Percentiles rank a stretch among this genome's conserved stretches.
Conservation (phyloP, 495 filamentous ascomycete species). For the Talaromyces trachyspermus region DNA sequence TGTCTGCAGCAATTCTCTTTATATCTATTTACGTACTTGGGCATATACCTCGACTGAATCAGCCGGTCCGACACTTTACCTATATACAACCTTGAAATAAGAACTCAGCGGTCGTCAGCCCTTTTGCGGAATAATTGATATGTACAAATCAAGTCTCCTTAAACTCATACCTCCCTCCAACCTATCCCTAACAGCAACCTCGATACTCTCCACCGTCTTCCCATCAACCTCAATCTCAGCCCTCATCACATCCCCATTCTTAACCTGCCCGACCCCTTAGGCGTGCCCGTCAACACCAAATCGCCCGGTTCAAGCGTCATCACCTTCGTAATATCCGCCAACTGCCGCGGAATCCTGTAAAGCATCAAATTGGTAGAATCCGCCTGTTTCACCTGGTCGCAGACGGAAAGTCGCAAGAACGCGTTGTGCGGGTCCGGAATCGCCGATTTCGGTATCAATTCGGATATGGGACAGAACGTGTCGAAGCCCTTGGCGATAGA, state of each 20-base stretch:
- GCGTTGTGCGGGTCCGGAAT: slow-evolving; percentile 85
- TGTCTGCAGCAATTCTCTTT: too few species aligned
- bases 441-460: slow-evolving; percentile 64
- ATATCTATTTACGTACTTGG: too few species aligned
- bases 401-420: slow-evolving; percentile 76
- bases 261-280: slow-evolving; percentile 86
- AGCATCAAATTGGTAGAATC: slow-evolving; percentile 90
- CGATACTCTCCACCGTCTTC: slow-evolving; percentile 75
- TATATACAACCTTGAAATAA: not conserved
- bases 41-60: too few species aligned
- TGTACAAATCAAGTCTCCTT: slow-evolving; percentile 32
- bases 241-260: slow-evolving; percentile 80
- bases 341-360: slow-evolving; percentile 74
- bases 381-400: slow-evolving; percentile 63
- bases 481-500: slow-evolving; percentile 94
- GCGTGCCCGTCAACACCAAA: slow-evolving; percentile 88
- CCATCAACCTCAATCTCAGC: slow-evolving; percentile 77
- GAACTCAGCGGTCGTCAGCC: too few species aligned
- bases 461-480: slow-evolving; percentile 82
- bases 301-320: slow-evolving; percentile 91
- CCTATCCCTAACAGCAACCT: slow-evolving; percentile 72
- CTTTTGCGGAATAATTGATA: not conserved
- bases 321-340: slow-evolving; percentile 87
- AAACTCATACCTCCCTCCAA: slow-evolving; percentile 41
- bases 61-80: too few species aligned